Base-by-base conservation (phyloP, 2,329 filamentous ascomycete genomes). In the Fusarium musae region DNA sequence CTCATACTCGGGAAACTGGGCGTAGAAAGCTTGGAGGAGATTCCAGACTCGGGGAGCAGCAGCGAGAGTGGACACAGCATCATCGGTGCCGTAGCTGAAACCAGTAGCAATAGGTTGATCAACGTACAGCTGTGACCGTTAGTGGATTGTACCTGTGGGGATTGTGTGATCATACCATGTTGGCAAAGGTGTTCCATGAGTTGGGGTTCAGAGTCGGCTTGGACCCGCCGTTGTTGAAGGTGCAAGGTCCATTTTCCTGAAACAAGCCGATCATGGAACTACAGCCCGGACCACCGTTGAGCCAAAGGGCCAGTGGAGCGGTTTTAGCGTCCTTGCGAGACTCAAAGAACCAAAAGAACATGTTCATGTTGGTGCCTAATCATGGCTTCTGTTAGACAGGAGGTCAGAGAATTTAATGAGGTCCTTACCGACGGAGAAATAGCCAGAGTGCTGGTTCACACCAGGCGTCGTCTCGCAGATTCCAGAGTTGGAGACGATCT, bases 201-300 rank as follows among this genome's bases (percentile, higher is more conserved):
- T 87, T 89, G 0, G 88, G 87, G 72, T 92, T 92, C 9, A 83
- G 70, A 17, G 80, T 79, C 0, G 85, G 78, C 59, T 77, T 70
- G 0, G 75, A 64, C 15, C 74, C 72, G 17, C 63, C 56, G n/a
- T 73, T 62, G 46, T 76, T 75, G 79, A 98, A 90, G 72, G 91
- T 93, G 32, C 93, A 91, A 3, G 96, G 95, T 47, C 96, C 96
- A 67, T 98, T 92, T 77, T 91, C 90, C 37, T 84, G 83, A 72
- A 93, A 91, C 60, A 93, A 74, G 9, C 79, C 79, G 61, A 78
- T 52, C 70, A 80, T 77, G 23, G 79, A 80, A 8, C 78, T 80
- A 34, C 78, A 80, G 8, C 79, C 79, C 2, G 79, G 79, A 1
- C 79, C 79, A 30, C 79, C 79, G 32, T 80, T 81, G 52, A 81